phyloP scores from a whole-genome alignment of 73 alveolate genomes.

The Uronychia setigera region DNA sequence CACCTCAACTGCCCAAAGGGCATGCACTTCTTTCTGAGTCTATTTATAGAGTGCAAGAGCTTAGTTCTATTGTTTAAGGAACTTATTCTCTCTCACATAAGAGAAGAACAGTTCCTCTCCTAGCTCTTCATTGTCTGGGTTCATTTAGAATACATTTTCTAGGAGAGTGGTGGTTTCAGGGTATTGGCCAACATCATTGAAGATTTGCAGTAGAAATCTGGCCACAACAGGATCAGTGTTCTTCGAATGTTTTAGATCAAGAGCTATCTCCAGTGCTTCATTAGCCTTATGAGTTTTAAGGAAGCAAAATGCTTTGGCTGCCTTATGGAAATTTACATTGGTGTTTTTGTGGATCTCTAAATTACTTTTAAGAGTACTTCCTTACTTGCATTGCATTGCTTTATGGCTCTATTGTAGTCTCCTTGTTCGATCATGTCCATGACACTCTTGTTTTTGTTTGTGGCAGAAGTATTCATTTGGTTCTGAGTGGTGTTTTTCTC shows the following conservation, averaged over 20 bases:
- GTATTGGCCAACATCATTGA: slow-evolving; percentile 44
- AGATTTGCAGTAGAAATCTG: slow-evolving; percentile 26
- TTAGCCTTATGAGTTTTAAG: slow-evolving; percentile 23
- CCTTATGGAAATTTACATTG: slow-evolving; percentile 18
- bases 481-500: no score
- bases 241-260: slow-evolving; percentile 34
- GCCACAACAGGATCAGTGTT: slow-evolving; percentile 42
- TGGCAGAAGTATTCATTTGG: no score
- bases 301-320: slow-evolving; percentile 53
- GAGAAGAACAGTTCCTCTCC: slow-evolving; percentile 55
- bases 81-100: slow-evolving; percentile 55
- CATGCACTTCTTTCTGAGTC: slow-evolving; percentile 47
- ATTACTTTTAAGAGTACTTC: not conserved
- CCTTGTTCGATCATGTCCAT: not conserved
- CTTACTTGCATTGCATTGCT: slow-evolving; percentile 14
- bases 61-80: slow-evolving; percentile 49
- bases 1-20: slow-evolving; percentile 65
- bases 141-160: slow-evolving; percentile 19
- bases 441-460: not conserved
- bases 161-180: slow-evolving; percentile 49
- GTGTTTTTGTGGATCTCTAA: slow-evolving; percentile 17
- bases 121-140: slow-evolving; percentile 55
- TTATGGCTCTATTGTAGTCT: slow-evolving; percentile 14
- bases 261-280: slow-evolving; percentile 34
- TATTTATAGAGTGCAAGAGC: slow-evolving; percentile 43